Evolutionary conservation across 768 basidiomycete genomes (phyloP).

Genomic region (Lentinula aciculospora): DNA sequence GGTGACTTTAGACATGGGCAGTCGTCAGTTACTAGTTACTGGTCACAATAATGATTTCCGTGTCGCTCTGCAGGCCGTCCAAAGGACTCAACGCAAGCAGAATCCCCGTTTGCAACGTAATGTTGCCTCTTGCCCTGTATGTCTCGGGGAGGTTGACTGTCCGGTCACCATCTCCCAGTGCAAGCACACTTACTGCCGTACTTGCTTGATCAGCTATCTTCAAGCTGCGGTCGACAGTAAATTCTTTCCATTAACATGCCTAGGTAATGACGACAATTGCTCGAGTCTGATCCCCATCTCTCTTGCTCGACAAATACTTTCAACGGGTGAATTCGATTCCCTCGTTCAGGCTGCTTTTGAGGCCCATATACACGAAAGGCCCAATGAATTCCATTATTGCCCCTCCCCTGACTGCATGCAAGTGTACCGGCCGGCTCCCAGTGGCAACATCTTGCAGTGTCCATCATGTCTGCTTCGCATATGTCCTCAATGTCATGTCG

Average conservation of each 20-base stretch:
- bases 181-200: constrained; percentile 63
- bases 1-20: constrained; percentile 40
- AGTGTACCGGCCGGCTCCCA: constrained; percentile 55
- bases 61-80: constrained; percentile 35
- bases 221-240: constrained; percentile 49
- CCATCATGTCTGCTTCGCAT: constrained; percentile 68
- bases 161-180: constrained; percentile 50
- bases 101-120: constrained; percentile 15
- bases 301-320: constrained; percentile 44
- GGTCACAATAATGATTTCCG: constrained; percentile 44
- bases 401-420: constrained; percentile 77
- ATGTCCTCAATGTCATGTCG: constrained; percentile 55
- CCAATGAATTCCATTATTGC: constrained; percentile 66
- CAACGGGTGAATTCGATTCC: constrained; percentile 45
- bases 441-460: constrained; percentile 54
- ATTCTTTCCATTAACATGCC: constrained; percentile 66
- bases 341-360: constrained; percentile 56
- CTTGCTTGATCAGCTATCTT: constrained; percentile 58
- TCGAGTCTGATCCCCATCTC: constrained; percentile 47
- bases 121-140: constrained; percentile 55
- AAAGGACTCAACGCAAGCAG: constrained; percentile 21
- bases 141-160: constrained; percentile 49
- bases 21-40: constrained; percentile 43
- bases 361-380: constrained; percentile 51
- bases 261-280: constrained; percentile 62